Base-by-base conservation (phyloP, 2,329 filamentous ascomycete genomes). In the Dactylellina cionopaga region DNA sequence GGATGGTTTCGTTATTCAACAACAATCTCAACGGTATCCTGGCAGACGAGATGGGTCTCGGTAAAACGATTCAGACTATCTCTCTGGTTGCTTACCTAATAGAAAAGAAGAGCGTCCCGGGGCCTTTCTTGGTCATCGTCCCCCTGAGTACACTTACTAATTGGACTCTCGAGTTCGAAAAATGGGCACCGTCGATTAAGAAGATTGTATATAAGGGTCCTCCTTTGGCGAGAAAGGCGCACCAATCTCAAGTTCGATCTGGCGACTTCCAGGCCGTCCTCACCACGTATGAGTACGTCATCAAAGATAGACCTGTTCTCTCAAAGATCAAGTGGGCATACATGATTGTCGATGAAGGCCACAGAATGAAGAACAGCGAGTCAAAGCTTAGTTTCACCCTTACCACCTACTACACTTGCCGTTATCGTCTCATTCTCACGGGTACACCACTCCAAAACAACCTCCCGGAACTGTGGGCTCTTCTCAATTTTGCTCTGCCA, bases 261-360 rank as follows among this genome's bases (percentile, higher is more conserved):
- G 93, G 94, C 49, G 88, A 91, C 64, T 99, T 99, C 86, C 95
- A 99, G 80, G 95, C 99, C 51, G 84, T 99, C 9, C 86, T 99
- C 68, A 99, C 95, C 1, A 99, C 95, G 0, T 99, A 99, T 82
- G 95, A 99, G 81, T 99, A 98, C 83, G 96, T 99, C 82, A 99
- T 99, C 86, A 99, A 98, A 83, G 95, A 99, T 79, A 89, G 95
- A 33, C 94, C 94, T 0, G 85, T 99, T 76, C 83, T 99, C 10
- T 96, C 92, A 84, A 98, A 98, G 85, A 94, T 99, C 82, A 98
- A 98, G 82, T 99, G 95, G 95, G 90, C 97, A 78, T 95, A 99
- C 83, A 98, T 99, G 95, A 98, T 99, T 77, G 95, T 99, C 76
- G 95, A 99, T 78, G 95, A 99, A 84, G 95, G 95, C 82, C 95